Conservation (phyloP, 768 basidiomycete genomes). For the Calocera cornea region DNA sequence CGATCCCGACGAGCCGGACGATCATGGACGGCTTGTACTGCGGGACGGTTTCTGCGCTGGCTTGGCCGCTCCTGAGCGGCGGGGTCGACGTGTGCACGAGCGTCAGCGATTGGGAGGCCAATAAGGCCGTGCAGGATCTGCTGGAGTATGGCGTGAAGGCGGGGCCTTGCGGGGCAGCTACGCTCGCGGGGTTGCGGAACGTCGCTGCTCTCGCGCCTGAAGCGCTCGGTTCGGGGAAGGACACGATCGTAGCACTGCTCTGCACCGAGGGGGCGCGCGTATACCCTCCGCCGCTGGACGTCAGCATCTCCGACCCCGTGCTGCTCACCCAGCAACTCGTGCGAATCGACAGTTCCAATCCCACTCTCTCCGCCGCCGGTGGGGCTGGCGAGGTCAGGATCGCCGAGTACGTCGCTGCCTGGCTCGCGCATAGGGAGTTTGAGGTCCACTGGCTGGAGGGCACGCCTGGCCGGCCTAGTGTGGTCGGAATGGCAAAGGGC, state of each 20-base stretch:
- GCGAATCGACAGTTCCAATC: conserved; percentile 6
- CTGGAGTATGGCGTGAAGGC: not conserved
- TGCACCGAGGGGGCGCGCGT: not conserved
- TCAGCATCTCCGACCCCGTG: not conserved
- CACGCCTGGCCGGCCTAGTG: conserved; percentile 2
- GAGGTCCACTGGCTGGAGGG: conserved; percentile 6
- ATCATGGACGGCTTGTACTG: conserved; percentile 8
- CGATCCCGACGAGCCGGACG: conserved; percentile 6
- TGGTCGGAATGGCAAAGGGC: conserved; percentile 3
- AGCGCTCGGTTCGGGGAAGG: not conserved
- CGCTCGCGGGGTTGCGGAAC: conserved; percentile 1
- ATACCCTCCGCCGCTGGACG: not conserved
- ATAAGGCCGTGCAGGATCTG: not conserved
- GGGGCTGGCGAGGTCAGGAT: conserved; percentile 2
- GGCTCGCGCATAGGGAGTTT: conserved; percentile 7
- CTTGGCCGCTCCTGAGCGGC: conserved; percentile 4
- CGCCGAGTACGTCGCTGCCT: conserved; percentile 4
- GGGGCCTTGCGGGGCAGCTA: conserved; percentile 8
- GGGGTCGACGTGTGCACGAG: conserved; percentile 5
- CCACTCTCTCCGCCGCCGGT: conserved; percentile 3
- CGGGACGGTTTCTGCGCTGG: conserved; percentile 4
- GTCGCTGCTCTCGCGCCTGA: not conserved
- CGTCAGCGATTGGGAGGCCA: not conserved
- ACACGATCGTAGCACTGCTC: not conserved
- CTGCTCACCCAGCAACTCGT: conserved; percentile 6